Evolutionary conservation across 2,329 filamentous ascomycete genomes (phyloP).

Genomic region (Lasiodiplodia gonubiensis): DNA sequence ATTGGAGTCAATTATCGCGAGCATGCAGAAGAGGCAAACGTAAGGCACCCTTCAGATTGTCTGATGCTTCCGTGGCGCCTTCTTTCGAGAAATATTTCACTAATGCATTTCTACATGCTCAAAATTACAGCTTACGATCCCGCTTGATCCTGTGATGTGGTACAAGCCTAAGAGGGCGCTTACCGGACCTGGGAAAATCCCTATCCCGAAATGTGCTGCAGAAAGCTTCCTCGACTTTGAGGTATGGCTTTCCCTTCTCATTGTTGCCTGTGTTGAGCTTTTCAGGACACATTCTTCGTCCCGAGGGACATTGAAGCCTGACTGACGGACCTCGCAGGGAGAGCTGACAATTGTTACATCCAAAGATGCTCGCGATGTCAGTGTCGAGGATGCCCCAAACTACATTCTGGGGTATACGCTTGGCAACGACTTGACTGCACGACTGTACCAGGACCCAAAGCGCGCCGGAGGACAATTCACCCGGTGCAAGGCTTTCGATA

Average conservation of each 20-base stretch:
- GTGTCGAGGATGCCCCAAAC: slow-evolving; percentile 43
- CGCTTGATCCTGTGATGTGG: slow-evolving; percentile 32
- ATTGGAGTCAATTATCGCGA: neutral
- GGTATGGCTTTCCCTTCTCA: neutral
- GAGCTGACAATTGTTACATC: slow-evolving; percentile 28
- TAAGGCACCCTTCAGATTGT: neutral
- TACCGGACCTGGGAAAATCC: slow-evolving; percentile 29
- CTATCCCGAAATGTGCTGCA: slow-evolving; percentile 35
- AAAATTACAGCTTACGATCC: slow-evolving; percentile 16
- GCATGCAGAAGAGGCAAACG: neutral
- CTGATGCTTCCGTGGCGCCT: neutral
- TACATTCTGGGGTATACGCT: slow-evolving; percentile 52
- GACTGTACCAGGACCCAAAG: slow-evolving; percentile 43
- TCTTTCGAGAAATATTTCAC: neutral
- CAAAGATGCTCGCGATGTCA: slow-evolving; percentile 29
- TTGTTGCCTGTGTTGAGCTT: neutral
- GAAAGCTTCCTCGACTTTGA: neutral
- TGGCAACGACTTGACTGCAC: slow-evolving; percentile 32
- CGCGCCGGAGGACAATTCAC: slow-evolving; percentile 37
- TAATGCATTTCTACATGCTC: neutral
- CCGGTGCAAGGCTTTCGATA: slow-evolving; percentile 27
- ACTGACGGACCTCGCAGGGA: neutral
- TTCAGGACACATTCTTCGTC: neutral
- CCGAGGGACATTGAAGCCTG: neutral
- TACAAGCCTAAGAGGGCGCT: slow-evolving; percentile 30